Evolutionary conservation across 1,139 yeast species (phyloP).

Genomic region (Pichia sp.): DNA sequence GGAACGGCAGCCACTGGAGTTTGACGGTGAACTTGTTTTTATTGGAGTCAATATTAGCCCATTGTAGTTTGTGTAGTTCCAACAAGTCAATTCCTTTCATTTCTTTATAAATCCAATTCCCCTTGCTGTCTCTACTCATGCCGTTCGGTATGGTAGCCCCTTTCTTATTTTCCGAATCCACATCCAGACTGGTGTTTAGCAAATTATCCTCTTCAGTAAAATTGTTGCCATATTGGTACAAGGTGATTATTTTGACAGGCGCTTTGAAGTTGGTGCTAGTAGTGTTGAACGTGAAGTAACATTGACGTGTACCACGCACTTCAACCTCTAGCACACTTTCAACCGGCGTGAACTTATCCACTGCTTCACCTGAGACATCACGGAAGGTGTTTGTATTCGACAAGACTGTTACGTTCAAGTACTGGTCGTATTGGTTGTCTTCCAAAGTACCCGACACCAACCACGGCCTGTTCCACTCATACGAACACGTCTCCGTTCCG

Average conservation of each 20-base stretch:
- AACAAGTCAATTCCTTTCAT: constrained; percentile 59
- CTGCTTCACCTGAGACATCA: constrained; percentile 22
- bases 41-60: constrained; percentile 34
- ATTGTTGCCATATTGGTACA: constrained; percentile 39
- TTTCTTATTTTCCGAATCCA: neutral
- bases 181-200: neutral
- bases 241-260: constrained; percentile 59
- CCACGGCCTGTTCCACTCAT: constrained; percentile 52
- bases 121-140: constrained; percentile 44
- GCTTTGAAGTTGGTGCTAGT: constrained; percentile 35
- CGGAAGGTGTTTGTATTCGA: constrained; percentile 40
- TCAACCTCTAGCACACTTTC: constrained; percentile 57
- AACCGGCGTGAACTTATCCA: constrained; percentile 61
- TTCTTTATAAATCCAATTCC: constrained; percentile 51
- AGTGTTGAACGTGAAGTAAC: constrained; percentile 50
- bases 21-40: constrained; percentile 50
- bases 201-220: constrained; percentile 10
- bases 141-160: constrained; percentile 42
- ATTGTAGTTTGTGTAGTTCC: constrained; percentile 59
- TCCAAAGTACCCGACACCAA: constrained; percentile 39
- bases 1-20: constrained; percentile 73
- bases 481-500: constrained; percentile 52
- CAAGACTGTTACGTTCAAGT: constrained; percentile 47
- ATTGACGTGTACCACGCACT: constrained; percentile 60
- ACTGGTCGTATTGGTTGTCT: constrained; percentile 37